Base-by-base conservation (phyloP, 805 yeast species). In the Candida fluviatilis region DNA sequence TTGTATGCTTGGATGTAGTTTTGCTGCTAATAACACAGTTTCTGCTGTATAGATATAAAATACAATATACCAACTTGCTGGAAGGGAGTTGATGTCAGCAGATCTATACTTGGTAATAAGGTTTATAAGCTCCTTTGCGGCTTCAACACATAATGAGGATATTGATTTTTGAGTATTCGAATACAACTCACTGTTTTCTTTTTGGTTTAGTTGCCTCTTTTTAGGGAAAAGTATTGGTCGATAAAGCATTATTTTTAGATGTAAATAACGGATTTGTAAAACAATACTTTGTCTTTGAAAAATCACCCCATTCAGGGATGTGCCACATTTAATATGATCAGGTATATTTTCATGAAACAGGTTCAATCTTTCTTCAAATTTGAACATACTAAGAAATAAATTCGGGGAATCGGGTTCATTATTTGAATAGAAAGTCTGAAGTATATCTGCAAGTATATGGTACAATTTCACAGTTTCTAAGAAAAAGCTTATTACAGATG, bases 1-100 rank as follows among this genome's bases (percentile, higher is more conserved):
- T 17, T 43, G 49, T 14, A 52, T 36, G 4, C 35, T 13, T 5
- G 55, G 55, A 16, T 44, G 46, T 4, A 53, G 44, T 36, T 46
- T 51, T 13, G 52, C 53, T 3, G 56, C 52, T 19, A 53, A 36
- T 18, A 53, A 17, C 4, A 53, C 52, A 14, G 48, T 41, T 10
- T 45, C 52, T 3, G 57, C 45, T 11, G 54, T 45, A 35, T 53
- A 53, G 11, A 47, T 30, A 32, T 53, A 53, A 28, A 42, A 53
- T 2, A 54, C 42, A 31, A 41, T 42, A 32, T 48, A 49, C 58
- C 58, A 53, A 37, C 42, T 39, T 16, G 48, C 48, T 4, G 58
- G 56, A 3, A 52, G 38, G 13, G 33, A 37, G 2, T 34, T 26
- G 4, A 41, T 38, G 18, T 41, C 45, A 16, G 34, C 39, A n/a